Evolutionary conservation across 495 filamentous ascomycete genomes (phyloP).

Genomic region (Lasiosphaeriaceae sp.): DNA sequence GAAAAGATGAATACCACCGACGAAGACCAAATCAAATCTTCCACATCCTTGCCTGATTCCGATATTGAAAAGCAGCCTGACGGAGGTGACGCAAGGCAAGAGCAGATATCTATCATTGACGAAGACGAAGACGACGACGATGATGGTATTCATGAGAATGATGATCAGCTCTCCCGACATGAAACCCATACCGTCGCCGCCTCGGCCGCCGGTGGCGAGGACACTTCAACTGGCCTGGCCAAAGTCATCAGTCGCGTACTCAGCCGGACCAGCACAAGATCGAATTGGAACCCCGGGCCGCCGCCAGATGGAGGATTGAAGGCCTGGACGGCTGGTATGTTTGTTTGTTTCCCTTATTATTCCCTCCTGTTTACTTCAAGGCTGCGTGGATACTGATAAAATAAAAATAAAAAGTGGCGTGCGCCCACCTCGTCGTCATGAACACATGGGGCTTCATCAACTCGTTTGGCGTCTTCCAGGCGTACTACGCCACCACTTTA

Average conservation of each 20-base stretch:
- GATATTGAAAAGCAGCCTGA: not conserved
- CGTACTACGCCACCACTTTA: slow-evolving; percentile 61
- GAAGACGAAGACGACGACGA: not conserved
- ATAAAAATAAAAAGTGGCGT: no score
- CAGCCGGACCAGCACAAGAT: slow-evolving; percentile 37
- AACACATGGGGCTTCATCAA: slow-evolving; percentile 55
- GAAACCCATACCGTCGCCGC: not conserved
- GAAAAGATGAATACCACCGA: no score
- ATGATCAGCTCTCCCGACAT: not conserved
- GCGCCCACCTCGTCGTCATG: slow-evolving; percentile 41
- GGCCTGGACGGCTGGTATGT: not conserved
- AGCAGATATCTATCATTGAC: not conserved
- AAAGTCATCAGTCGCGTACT: slow-evolving; percentile 28
- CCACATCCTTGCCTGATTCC: not conserved
- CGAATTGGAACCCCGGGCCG: slow-evolving; percentile 40
- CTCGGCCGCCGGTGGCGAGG: not conserved
- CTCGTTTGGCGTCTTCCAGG: slow-evolving; percentile 77
- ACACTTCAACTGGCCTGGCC: slow-evolving; percentile 15
- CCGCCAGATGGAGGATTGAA: slow-evolving; percentile 31
- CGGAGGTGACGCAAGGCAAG: not conserved
- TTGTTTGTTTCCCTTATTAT: no score
- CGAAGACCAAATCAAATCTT: no score
- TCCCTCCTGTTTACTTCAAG: no score
- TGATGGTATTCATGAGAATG: no score
- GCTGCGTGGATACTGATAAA: no score